These are phyloP conservation scores for Aspergillus sp. DNA, from an alignment of 2,329 filamentous ascomycete genomes.

Conservation along the genomic window DNA sequence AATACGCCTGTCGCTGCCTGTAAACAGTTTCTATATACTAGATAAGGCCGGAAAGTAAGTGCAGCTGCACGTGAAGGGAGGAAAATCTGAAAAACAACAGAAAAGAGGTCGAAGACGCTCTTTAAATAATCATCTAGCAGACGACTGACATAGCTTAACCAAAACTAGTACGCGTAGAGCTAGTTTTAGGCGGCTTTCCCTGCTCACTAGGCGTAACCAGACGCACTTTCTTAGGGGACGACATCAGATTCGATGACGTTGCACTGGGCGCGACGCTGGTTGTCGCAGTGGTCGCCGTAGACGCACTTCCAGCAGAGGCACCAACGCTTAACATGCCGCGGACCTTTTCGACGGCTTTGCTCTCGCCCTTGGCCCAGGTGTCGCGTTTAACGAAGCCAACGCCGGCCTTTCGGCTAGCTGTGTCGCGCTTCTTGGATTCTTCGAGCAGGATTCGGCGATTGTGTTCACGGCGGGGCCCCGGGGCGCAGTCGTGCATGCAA, in stretches of 20 bases:
- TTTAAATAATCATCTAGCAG: not conserved
- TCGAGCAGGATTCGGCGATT: constrained; percentile 34
- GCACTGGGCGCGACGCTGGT: constrained; percentile 20
- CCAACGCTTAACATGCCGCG: constrained; percentile 42
- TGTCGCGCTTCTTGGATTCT: constrained; percentile 34
- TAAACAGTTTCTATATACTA: not conserved
- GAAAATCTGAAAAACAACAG: not conserved
- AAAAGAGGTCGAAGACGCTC: not conserved
- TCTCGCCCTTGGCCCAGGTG: constrained; percentile 45
- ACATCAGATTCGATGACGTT: constrained; percentile 35
- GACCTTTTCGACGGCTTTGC: constrained; percentile 47
- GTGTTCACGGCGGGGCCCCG: constrained; percentile 46
- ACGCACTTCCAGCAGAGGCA: constrained; percentile 24
- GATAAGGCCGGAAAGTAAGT: not conserved
- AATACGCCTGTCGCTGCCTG: not conserved
- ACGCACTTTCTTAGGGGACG: constrained; percentile 47
- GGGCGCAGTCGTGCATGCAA: constrained; percentile 60
- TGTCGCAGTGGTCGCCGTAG: constrained; percentile 21
- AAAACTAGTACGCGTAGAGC: constrained; percentile 22
- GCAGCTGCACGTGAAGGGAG: not conserved
- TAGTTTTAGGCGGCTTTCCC: constrained; percentile 24
- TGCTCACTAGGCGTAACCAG: constrained; percentile 47
- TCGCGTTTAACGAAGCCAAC: constrained; percentile 44
- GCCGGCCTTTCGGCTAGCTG: constrained; percentile 33
- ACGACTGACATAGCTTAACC: constrained; percentile 7